Evolutionary conservation across 306 rosid genomes (phyloP).

Genomic region (Boehmeria nivea): DNA sequence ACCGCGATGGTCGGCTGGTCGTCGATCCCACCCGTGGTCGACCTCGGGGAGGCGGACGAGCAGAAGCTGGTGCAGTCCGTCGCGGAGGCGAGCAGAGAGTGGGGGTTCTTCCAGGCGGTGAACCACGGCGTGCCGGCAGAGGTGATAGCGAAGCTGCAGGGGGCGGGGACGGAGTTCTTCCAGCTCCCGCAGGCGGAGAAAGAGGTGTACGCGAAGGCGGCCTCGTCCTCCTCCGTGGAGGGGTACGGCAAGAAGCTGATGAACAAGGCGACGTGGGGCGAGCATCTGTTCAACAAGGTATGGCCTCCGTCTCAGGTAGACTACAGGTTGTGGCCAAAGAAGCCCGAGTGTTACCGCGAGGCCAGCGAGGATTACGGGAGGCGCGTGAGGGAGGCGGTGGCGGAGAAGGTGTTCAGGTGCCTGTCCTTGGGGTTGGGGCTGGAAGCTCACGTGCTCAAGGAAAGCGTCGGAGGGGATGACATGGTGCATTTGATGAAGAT

Average conservation of each 20-base stretch:
- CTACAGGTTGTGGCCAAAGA: conserved; percentile 38
- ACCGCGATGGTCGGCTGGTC: too few relatives aligned
- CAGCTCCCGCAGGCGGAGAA: conserved; percentile 36
- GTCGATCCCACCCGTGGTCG: conserved; percentile 43
- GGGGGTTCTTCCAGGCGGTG: conserved; percentile 52
- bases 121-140: conserved; percentile 38
- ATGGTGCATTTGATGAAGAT: conserved; percentile 27
- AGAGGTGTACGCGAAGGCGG: conserved; percentile 28
- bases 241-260: conserved; percentile 36
- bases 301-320: conserved; percentile 24
- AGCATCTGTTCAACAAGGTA: too few relatives aligned
- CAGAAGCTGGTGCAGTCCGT: conserved; percentile 13
- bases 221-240: conserved; percentile 13
- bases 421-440: conserved; percentile 36
- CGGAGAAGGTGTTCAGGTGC: conserved; percentile 19
- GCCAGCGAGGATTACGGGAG: conserved; percentile 31
- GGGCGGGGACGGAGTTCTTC: conserved; percentile 36
- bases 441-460: conserved; percentile 24
- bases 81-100: conserved; percentile 24
- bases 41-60: conserved; percentile 30
- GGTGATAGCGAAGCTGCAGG: conserved; percentile 16
- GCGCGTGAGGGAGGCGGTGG: conserved; percentile 25
- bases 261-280: conserved; percentile 36
- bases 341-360: conserved; percentile 36
- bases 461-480: conserved; percentile 35